These are phyloP conservation scores for Diaporthe batatas DNA, from an alignment of 2,329 filamentous ascomycete genomes.

Conservation along the genomic window DNA sequence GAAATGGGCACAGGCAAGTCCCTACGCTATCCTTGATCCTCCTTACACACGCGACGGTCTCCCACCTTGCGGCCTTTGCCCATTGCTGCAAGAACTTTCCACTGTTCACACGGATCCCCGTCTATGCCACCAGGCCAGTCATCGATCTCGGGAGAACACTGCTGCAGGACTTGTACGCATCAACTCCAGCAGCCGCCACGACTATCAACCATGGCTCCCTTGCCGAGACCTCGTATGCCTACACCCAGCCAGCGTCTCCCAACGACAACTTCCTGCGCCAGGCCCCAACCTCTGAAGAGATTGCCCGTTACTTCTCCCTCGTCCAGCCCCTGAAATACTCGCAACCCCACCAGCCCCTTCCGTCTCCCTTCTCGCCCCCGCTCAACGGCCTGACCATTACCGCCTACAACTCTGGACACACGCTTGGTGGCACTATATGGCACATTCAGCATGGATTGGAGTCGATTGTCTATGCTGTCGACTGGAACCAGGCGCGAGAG, in stretches of 20 bases:
- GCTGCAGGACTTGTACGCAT: conserved; percentile 91
- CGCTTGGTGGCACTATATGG: conserved; percentile 97
- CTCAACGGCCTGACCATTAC: conserved; percentile 94
- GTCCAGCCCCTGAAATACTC: conserved; percentile 97
- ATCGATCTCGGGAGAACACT: conserved; percentile 93
- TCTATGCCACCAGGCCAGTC: conserved; percentile 94
- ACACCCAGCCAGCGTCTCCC: conserved; percentile 63
- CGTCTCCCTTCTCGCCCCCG: conserved; percentile 88
- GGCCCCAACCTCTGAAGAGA: conserved; percentile 87
- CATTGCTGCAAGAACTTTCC: conserved; percentile 98
- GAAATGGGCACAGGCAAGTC: conserved; percentile 73
- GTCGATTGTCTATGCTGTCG: conserved; percentile 96
- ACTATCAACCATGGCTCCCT: conserved; percentile 81
- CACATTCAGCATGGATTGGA: conserved; percentile 97
- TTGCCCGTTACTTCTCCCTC: conserved; percentile 89
- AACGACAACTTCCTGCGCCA: conserved; percentile 71
- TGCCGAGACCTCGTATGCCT: conserved; percentile 72
- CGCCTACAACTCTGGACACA: conserved; percentile 96
- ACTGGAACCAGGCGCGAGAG: conserved; percentile 98
- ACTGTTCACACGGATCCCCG: conserved; percentile 89
- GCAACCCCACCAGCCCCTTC: conserved; percentile 90
- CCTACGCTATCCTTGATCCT: conserved; percentile 94
- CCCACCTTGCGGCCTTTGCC: conserved; percentile 92
- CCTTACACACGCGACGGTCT: conserved; percentile 91
- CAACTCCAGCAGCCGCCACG: conserved; percentile 87